A percentile compares a stretch with the other conserved stretches of the same genome.
Conservation (phyloP, 441 rosid genomes). For the Erodium moschatum region DNA sequence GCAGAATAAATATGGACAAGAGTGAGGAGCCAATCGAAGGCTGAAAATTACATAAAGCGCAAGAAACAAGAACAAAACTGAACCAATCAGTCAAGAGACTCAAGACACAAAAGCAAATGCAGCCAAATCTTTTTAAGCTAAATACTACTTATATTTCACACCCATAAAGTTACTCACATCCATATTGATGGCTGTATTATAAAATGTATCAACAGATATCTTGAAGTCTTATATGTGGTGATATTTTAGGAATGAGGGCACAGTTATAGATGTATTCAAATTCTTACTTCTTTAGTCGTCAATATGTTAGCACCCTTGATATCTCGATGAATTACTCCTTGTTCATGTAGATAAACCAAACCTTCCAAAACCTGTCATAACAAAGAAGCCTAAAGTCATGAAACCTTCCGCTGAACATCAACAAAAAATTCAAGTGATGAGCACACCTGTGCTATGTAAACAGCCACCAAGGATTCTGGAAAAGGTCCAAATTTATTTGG, state of each 20-base stretch:
- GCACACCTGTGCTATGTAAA: constrained; percentile 92
- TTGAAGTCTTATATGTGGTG: constrained; percentile 5
- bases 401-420: constrained; percentile 11
- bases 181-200: constrained; percentile 1
- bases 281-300: constrained; percentile 83
- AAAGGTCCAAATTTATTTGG: constrained; percentile 99
- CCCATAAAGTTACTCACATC: neutral
- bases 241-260: neutral
- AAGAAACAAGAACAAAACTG: neutral
- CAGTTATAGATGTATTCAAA: neutral
- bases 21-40: neutral
- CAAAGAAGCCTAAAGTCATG: constrained; percentile 21
- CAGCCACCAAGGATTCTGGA: constrained; percentile 93
- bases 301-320: constrained; percentile 97
- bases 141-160: neutral
- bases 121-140: neutral
- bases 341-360: constrained; percentile 92
- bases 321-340: constrained; percentile 98
- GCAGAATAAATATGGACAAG: constrained; percentile 7
- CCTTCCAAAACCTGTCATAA: constrained; percentile 84
- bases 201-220: neutral
- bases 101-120: constrained; percentile 2
- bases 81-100: constrained; percentile 1
- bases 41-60: neutral
- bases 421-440: constrained; percentile 21